A percentile compares a stretch with the other conserved stretches of the same genome.
Conservation (phyloP, 208 protist genomes). For the Angomonas desouzai region DNA sequence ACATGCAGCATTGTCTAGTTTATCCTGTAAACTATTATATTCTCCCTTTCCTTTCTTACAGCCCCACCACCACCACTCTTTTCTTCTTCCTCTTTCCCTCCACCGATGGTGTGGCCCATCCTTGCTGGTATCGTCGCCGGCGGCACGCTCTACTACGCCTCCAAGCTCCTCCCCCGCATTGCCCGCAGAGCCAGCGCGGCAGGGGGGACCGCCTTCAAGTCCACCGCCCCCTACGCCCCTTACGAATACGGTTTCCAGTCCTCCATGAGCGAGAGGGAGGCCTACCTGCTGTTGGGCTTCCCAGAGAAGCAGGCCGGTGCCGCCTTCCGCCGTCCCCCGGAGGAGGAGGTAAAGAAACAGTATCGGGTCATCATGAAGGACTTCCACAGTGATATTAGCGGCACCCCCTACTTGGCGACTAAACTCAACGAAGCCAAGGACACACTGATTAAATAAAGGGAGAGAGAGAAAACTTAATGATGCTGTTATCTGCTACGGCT, state of each 20-base stretch:
- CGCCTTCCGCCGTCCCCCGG: conserved; percentile 24
- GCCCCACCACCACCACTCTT: not conserved
- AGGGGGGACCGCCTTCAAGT: not conserved
- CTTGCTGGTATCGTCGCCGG: conserved; percentile 36
- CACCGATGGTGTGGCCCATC: conserved; percentile 42
- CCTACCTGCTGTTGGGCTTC: conserved; percentile 64
- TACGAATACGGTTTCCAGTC: conserved; percentile 69
- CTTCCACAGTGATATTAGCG: conserved; percentile 71
- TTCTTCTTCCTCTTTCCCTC: not conserved
- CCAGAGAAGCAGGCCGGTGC: conserved; percentile 24
- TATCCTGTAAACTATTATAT: conserved; percentile 2
- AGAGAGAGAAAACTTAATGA: not conserved
- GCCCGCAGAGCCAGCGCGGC: conserved; percentile 31
- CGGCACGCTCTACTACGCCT: conserved; percentile 48
- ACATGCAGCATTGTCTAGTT: too few species aligned
- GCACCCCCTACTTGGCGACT: conserved; percentile 61
- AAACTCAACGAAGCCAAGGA: conserved; percentile 86
- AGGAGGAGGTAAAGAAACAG: conserved; percentile 58
- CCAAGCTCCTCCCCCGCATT: conserved; percentile 49
- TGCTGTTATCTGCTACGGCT: not conserved
- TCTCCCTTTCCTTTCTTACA: not conserved
- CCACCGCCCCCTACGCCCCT: conserved; percentile 31
- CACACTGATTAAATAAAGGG: conserved; percentile 35
- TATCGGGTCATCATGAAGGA: conserved; percentile 70
- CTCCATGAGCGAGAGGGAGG: conserved; percentile 62